Evolutionary conservation across 2,329 filamentous ascomycete genomes (phyloP), one percentile per base, ranked within the genome.

Genomic region (Diaporthe aspalathi): DNA sequence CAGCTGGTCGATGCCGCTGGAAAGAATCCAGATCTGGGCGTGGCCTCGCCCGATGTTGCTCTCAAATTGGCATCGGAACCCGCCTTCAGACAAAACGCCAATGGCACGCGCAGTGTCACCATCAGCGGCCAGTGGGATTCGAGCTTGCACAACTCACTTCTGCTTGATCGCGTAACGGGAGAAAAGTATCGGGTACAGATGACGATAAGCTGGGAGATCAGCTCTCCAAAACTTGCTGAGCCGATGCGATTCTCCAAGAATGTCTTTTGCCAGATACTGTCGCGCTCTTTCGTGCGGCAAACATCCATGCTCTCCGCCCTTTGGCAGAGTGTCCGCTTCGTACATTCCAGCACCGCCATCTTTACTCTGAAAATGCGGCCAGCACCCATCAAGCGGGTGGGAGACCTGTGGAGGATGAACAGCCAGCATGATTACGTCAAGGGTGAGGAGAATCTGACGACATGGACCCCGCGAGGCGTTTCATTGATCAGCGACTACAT

Each of bases 51-150:
- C 0, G 92, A 97, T 73, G 90, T 99, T 5, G 82, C 90, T 0
- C 83, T 99, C 47, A 94, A 94, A 77, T 86, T 97, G 56, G 87
- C 94, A 3, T 89, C 92, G 40, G 90, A 92, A 60, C 95, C 96
- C 0, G 87, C 91, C 70, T 92, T 97, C 74, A 93, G 92, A 74
- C 91, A 93, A 71, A 97, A 98, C 78, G 90, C 93, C 29, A 97
- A 98, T 79, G 96, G 96, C 47, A 98, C 95, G 0, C 92, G 91
- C 45, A 94, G 92, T 79, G 91, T 98, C 47, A 95, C 92, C 1
- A 86, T 98, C 53, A 88, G 92, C n/a, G 94, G 93, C 0, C 95
- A 98, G 78, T 99, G 96, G 96, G 96, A 99, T 79, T 98, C 95
- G 0, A 97, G 94, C 77, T 86, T 96, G 75, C 96, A 99, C 81